phyloP scores from a whole-genome alignment of 2,329 filamentous ascomycete genomes.

The Exophiala lecanii-corni region DNA sequence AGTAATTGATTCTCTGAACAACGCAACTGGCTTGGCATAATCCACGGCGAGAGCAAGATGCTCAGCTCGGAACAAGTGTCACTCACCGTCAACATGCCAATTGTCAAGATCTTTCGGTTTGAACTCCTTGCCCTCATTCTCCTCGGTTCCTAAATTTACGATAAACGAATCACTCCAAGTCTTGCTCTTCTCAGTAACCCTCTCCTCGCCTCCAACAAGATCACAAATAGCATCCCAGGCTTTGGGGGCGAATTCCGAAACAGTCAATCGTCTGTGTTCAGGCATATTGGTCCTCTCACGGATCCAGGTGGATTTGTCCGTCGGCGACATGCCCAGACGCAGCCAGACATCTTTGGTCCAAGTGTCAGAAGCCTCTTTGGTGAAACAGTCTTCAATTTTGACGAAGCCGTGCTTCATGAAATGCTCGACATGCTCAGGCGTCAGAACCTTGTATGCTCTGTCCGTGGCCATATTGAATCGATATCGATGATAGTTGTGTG shows the following conservation, averaged over 20 bases:
- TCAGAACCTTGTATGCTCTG: constrained; percentile 29
- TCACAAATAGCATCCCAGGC: constrained; percentile 65
- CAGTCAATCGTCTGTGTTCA: constrained; percentile 51
- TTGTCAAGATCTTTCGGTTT: constrained; percentile 50
- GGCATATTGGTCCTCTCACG: constrained; percentile 62
- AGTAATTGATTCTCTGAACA: no score
- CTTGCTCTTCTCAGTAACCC: constrained; percentile 42
- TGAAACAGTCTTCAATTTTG: constrained; percentile 51
- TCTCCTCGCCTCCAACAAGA: constrained; percentile 60
- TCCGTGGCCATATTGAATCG: background rate
- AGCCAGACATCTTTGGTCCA: constrained; percentile 56
- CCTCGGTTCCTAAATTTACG: constrained; percentile 60
- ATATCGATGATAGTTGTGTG: background rate
- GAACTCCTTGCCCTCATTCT: constrained; percentile 47
- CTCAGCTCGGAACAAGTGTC: no score
- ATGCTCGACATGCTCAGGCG: constrained; percentile 46
- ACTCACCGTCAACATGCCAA: constrained; percentile 64
- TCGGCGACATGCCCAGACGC: constrained; percentile 59
- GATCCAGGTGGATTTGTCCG: constrained; percentile 63
- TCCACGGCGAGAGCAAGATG: no score
- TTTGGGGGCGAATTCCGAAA: constrained; percentile 56
- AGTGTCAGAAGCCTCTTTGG: constrained; percentile 43
- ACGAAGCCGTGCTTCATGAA: constrained; percentile 55
- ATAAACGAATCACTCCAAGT: constrained; percentile 65
- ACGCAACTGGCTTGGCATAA: no score